Evolutionary conservation across 1,139 yeast species (phyloP), one percentile per base, ranked within the genome.

Genomic region (Lodderomyces metapsilosis): DNA sequence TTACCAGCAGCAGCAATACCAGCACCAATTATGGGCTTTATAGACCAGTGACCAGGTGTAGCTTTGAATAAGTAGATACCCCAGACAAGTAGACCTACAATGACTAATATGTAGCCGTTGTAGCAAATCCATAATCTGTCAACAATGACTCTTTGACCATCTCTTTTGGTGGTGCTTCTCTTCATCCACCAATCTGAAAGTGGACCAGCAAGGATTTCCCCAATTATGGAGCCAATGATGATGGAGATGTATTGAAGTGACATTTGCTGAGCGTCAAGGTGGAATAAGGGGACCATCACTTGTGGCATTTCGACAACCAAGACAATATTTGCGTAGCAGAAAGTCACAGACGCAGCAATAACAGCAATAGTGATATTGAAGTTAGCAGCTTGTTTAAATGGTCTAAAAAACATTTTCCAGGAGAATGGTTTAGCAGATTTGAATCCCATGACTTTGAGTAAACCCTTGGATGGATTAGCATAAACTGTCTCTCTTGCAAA

Each of bases 151-250:
- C 47, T 42, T 22, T 43, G 31, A 15, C 56, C 52, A 12, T 48
- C 43, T 38, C 59, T 44, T 31, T 38, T 46, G 11, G 30, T 38
- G 27, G 38, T 42, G 38, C 50, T 37, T 27, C 43, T 39, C 24
- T 44, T 44, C 61, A 59, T 58, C 61, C 60, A 57, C 51, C 50
- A 49, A 43, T 59, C 64, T 12, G 61, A 57, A 13, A 52, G 43
- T 5, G 59, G 56, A 15, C 63, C 63, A 10, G 58, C 55, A 12
- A 58, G 36, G 9, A 51, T 36, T 41, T 59, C 64, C n/a, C 64
- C 64, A 39, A 59, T 43, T 11, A 48, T 40, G 10, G 59, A 52
- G 16, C 64, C 64, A 21, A 59, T 39, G 12, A 59, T 53, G 15
- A 59, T 35, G 2, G 62, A 47, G 30, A 59, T 42, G 42, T 50